Conservation (phyloP, 2,329 filamentous ascomycete genomes). For the Apiospora kogelbergensis region DNA sequence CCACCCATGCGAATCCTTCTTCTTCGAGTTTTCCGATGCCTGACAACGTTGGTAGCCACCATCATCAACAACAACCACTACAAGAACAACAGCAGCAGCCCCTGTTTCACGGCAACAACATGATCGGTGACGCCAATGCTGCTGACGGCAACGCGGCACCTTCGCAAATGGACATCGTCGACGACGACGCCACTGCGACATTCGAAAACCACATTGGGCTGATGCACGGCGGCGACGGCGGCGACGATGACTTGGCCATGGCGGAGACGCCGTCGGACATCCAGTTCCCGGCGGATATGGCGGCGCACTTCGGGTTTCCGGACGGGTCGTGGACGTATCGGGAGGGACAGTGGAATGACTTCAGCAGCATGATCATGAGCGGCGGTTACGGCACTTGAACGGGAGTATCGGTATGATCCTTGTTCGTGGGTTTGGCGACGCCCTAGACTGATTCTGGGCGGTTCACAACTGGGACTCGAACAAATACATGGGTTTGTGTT, state of each 20-base stretch:
- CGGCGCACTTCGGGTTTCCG: constrained; percentile 6
- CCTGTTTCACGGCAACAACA: not conserved
- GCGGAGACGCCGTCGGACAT: not conserved
- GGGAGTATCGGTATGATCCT: too few relatives aligned
- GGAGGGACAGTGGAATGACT: not conserved
- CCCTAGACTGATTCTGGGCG: too few relatives aligned
- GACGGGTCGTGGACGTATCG: constrained; percentile 6
- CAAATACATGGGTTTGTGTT: too few relatives aligned
- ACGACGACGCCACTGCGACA: not conserved
- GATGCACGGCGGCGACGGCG: not conserved
- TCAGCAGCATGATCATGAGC: not conserved
- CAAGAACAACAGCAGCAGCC: not conserved
- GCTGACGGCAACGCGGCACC: not conserved
- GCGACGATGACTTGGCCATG: not conserved
- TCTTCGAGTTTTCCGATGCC: not conserved
- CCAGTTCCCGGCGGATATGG: not conserved
- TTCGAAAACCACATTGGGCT: not conserved
- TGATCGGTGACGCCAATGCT: not conserved
- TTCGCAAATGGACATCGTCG: not conserved
- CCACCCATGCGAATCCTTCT: not conserved
- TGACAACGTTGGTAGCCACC: not conserved
- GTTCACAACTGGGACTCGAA: too few relatives aligned
- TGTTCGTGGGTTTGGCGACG: too few relatives aligned
- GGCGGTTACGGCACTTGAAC: not conserved
- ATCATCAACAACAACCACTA: too few relatives aligned